Base-by-base conservation (phyloP, 805 yeast genomes). In the Candida awuae region DNA sequence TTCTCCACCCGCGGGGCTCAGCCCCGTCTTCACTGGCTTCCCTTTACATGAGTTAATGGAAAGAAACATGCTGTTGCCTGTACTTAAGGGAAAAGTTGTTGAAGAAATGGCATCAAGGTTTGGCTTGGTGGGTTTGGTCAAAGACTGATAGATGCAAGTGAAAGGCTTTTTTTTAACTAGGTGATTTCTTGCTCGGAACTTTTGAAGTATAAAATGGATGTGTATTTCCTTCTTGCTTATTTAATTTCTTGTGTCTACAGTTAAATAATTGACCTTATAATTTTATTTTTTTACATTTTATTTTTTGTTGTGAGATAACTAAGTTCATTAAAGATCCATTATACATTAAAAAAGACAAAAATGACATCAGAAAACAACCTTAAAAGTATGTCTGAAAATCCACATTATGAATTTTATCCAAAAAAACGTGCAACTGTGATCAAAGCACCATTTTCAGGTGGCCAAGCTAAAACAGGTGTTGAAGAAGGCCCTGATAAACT, bases 391-490 rank as follows among this genome's bases (percentile, higher is more conserved):
- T 17, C 38, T 9, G 32, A 35, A 25, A n/a, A n/a, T n/a, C 45
- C 47, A 10, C 40, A 62, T 33, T 82, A 68, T 67, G 74, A 76
- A 44, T 77, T 66, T 55, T 72, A 71, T 53, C 68, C 73, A 35
- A 55, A 66, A 35, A 75, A 68, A 51, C 66, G 73, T 37, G 73
- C 78, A 27, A 72, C 86, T n/a, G 66, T 90, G 38, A 75, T 92
- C 44, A 68, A 80, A 15, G 97, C 96, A 1, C 97, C 97, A 37
- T 92, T 90, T 62, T 76, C 87, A 27, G 97, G 97, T 18, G 98
- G 98, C 45, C 98, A 90, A 61, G 88, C 86, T 29, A 84, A 85
- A 55, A 73, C 78, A 18, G 98, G 98, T 47, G 97, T 90, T 29
- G 98, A 90, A 55, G 71, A 76, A 36, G 98, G 97, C 26, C 97